Conservation (phyloP, 768 basidiomycete species). For the Boletales sp. region DNA sequence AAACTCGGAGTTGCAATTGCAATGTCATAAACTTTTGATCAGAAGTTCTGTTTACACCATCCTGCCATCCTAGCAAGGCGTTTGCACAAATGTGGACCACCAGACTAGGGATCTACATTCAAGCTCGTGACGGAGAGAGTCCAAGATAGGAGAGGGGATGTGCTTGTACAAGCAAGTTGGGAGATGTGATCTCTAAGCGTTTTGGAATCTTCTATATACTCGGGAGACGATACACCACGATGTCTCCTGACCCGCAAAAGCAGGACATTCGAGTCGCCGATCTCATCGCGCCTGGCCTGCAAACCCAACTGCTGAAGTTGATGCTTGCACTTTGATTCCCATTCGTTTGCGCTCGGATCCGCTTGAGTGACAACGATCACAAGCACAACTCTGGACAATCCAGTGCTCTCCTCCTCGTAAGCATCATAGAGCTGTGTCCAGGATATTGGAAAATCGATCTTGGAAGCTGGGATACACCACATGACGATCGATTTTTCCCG, state of each 20-base stretch:
- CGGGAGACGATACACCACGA: background rate
- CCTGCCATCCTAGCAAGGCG: no score
- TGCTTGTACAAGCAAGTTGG: background rate
- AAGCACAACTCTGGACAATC: background rate
- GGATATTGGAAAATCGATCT: background rate
- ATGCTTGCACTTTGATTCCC: background rate
- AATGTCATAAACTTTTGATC: no score
- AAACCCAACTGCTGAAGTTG: background rate
- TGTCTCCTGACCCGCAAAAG: background rate
- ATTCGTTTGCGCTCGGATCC: background rate
- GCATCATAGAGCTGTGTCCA: background rate
- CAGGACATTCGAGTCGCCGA: background rate
- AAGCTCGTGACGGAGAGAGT: no score
- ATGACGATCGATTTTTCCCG: background rate
- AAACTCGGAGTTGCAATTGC: no score
- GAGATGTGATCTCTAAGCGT: conserved; percentile 1
- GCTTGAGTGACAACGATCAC: background rate
- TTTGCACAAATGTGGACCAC: no score
- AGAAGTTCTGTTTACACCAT: no score
- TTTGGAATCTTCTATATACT: background rate
- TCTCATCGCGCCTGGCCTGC: background rate
- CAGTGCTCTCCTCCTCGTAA: background rate
- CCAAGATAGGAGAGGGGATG: no score
- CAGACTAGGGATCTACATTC: no score
- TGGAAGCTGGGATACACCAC: background rate